Percentiles rank a stretch among this genome's conserved stretches.
phyloP scores from a whole-genome alignment of 192 early-diverging fungal genomes.

The Coemansia javaensis region DNA sequence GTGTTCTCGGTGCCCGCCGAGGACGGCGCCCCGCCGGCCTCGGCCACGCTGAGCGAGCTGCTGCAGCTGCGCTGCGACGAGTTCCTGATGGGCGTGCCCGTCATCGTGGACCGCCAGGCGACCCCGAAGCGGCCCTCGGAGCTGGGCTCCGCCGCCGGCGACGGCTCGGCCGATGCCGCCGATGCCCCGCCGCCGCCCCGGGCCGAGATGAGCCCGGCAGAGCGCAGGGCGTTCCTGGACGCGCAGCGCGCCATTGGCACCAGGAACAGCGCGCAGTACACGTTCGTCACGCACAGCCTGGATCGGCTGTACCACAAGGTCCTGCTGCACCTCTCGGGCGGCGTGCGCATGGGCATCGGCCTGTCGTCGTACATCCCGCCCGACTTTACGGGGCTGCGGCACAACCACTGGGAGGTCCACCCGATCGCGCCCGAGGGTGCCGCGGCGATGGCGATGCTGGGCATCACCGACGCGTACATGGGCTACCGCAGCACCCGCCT shows the following conservation, averaged over 20 bases:
- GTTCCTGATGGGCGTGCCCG: conserved; percentile 50
- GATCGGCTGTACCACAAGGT: conserved; percentile 43
- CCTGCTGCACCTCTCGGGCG: conserved; percentile 40
- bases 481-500: conserved; percentile 44
- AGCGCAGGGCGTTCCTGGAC: not conserved
- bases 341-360: conserved; percentile 49
- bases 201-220: too few species aligned
- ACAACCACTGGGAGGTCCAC: conserved; percentile 50
- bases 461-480: conserved; percentile 35
- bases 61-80: conserved; percentile 43
- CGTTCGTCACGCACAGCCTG: conserved; percentile 35
- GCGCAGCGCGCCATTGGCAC: conserved; percentile 28
- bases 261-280: conserved; percentile 30
- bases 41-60: conserved; percentile 38
- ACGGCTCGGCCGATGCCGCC: too few species aligned
- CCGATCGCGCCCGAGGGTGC: conserved; percentile 46
- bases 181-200: too few species aligned
- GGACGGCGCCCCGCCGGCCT: conserved; percentile 17
- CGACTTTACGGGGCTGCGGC: conserved; percentile 21
- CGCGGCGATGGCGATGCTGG: conserved; percentile 2
- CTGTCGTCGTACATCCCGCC: conserved; percentile 46
- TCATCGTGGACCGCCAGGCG: conserved; percentile 39
- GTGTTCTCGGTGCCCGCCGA: conserved; percentile 43
- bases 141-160: too few species aligned
- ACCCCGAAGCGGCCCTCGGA: conserved; percentile 13